A percentile compares a stretch with the other conserved stretches of the same genome.
phyloP scores from a whole-genome alignment of 768 basidiomycete species.

The Suillus americanus region DNA sequence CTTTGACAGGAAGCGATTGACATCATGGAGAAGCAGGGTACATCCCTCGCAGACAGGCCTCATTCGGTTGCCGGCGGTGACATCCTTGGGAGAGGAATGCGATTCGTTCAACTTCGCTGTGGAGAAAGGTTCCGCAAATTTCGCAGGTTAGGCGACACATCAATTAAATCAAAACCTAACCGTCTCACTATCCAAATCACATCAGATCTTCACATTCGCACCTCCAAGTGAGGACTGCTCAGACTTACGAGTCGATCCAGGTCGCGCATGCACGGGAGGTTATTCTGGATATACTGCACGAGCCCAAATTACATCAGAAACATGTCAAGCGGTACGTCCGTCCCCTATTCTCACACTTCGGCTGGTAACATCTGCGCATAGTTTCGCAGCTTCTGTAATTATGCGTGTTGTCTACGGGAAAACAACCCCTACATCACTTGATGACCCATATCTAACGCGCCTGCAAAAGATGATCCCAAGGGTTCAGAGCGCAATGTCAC shows the following conservation, averaged over 20 bases:
- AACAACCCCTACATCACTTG: conserved; percentile 15
- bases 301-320: conserved; percentile 21
- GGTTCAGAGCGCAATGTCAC: conserved; percentile 31
- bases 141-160: conserved; percentile 41
- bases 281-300: conserved; percentile 21
- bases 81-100: conserved; percentile 58
- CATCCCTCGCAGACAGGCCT: conserved; percentile 49
- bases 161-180: conserved; percentile 6
- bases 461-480: conserved; percentile 31
- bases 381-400: conserved; percentile 29
- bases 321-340: conserved; percentile 41
- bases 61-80: conserved; percentile 53
- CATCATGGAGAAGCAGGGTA: conserved; percentile 62
- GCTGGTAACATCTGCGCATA: conserved; percentile 1
- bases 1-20: conserved; percentile 41
- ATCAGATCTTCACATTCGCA: conserved; percentile 52
- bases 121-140: conserved; percentile 59
- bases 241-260: conserved; percentile 46
- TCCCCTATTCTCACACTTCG: conserved; percentile 17
- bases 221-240: conserved; percentile 48
- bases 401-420: conserved; percentile 30
- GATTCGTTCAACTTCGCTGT: conserved; percentile 48
- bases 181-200: background rate
- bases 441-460: conserved; percentile 23
- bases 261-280: conserved; percentile 32